Evolutionary conservation across 768 basidiomycete genomes (phyloP), one percentile per base, ranked within the genome.

Genomic region (Paxillus involutus): DNA sequence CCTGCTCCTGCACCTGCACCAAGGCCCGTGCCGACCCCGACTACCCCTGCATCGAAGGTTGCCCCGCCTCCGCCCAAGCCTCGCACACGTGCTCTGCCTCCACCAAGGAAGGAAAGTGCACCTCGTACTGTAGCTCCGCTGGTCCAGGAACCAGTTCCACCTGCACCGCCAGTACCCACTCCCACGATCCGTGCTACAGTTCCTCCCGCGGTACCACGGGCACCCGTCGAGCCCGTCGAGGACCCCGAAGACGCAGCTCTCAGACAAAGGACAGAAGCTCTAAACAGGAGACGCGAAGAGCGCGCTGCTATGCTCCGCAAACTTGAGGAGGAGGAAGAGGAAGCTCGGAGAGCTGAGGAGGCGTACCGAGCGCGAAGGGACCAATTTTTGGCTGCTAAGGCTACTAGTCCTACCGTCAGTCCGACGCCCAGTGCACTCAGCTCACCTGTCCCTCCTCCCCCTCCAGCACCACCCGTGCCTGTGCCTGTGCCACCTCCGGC

Each of bases 241-340:
- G 93, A 96, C 59, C 84, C 84, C 0, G 92, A 94, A 66, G 95
- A 97, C 57, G 83, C 80, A 42, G 77, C 73, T 14, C 66, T 97
- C 10, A 80, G 79, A 50, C 82, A 78, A 12, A 81, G 88, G 12
- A 89, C 94, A 66, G 88, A 81, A 55, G 81, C 80, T 3, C 63
- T 94, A 16, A 77, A 77, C 47, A 88, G 86, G 67, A 85, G 85
- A 56, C 81, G 83, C 3, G 88, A 88, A 60, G 91, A 80, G 17
- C 81, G 90, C 1, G 78, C 77, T 16, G 88, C 80, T 44, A 76
- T 86, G 46, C 71, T 94, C n/a, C 83, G 88, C 47, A 79, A 83
- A 60, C 76, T 92, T 17, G 89, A 94, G 68, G 73, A 79, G 59
- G 80, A 88, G 63, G 85, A 85, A 49, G 79, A 82, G 45, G 80